Evolutionary conservation across 2,329 filamentous ascomycete genomes (phyloP).

Genomic region (Xylogone sp.): DNA sequence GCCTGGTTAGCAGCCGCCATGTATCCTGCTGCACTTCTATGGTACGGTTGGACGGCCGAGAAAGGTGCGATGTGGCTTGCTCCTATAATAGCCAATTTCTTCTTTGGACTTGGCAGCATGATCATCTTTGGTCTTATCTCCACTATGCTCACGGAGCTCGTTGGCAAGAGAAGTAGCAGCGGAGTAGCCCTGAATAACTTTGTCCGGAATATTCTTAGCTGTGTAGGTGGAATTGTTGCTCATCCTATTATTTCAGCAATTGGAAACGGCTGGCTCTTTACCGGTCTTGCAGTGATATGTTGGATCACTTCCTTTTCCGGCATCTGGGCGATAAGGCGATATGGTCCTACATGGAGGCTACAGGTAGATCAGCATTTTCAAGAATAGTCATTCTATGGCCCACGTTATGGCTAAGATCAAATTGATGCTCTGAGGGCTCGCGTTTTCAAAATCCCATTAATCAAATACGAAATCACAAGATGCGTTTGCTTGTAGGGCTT

Average conservation of each 20-base stretch:
- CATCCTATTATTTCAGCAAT: conserved; percentile 68
- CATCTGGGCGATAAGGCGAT: conserved; percentile 62
- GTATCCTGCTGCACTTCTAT: conserved; percentile 67
- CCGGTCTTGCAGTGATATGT: conserved; percentile 51
- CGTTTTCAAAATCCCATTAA: no score
- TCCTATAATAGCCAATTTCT: conserved; percentile 61
- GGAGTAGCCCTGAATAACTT: conserved; percentile 83
- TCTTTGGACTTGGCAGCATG: conserved; percentile 77
- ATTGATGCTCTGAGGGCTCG: no score
- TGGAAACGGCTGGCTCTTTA: conserved; percentile 75
- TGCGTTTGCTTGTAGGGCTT: no score
- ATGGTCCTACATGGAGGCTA: no score
- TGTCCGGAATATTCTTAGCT: conserved; percentile 73
- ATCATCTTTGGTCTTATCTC: conserved; percentile 48
- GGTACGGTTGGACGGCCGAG: conserved; percentile 73
- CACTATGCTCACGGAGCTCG: conserved; percentile 83
- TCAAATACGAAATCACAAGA: no score
- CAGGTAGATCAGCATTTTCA: no score
- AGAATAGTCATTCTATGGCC: no score
- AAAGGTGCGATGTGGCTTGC: conserved; percentile 62
- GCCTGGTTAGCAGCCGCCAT: conserved; percentile 70
- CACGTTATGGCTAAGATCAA: no score
- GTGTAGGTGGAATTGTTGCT: conserved; percentile 65
- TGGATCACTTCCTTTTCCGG: conserved; percentile 53
- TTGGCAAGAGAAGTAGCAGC: conserved; percentile 65